Evolutionary conservation across 441 rosid genomes (phyloP).

Genomic region (Flueggea neowawraea): DNA sequence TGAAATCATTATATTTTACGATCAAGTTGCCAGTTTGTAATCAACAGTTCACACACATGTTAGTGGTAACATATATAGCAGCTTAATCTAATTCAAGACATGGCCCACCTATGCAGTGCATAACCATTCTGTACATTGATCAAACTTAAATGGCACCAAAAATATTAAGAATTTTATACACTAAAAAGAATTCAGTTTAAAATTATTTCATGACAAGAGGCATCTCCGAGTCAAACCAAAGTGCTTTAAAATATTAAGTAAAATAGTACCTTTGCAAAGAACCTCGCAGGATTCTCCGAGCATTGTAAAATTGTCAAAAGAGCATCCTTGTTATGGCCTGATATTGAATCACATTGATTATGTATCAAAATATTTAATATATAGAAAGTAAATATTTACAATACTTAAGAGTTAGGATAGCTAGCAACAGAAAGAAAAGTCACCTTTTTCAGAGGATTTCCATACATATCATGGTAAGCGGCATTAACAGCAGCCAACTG

Average conservation of each 20-base stretch:
- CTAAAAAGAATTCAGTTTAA: no score
- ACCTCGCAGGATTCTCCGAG: slow-evolving; percentile 48
- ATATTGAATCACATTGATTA: slow-evolving; percentile 5
- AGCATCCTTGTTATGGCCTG: slow-evolving; percentile 50
- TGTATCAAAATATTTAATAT: background rate
- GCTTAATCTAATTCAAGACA: no score
- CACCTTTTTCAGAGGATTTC: slow-evolving; percentile 55
- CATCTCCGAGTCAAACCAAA: background rate
- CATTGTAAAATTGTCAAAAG: slow-evolving; percentile 50
- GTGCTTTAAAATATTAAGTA: background rate
- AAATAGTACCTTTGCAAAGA: slow-evolving; percentile 51
- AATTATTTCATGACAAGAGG: no score
- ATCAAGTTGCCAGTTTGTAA: no score
- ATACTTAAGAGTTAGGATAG: background rate
- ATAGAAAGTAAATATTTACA: background rate
- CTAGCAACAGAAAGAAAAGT: background rate
- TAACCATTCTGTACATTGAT: no score
- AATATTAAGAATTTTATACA: no score
- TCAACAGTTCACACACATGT: no score
- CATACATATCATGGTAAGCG: slow-evolving; percentile 40
- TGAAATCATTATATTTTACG: no score
- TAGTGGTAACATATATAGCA: no score
- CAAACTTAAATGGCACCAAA: no score
- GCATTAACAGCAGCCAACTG: slow-evolving; percentile 44
- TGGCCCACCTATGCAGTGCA: no score